Evolutionary conservation across 2,329 filamentous ascomycete species (phyloP).

Genomic region (Ophiostoma ips): DNA sequence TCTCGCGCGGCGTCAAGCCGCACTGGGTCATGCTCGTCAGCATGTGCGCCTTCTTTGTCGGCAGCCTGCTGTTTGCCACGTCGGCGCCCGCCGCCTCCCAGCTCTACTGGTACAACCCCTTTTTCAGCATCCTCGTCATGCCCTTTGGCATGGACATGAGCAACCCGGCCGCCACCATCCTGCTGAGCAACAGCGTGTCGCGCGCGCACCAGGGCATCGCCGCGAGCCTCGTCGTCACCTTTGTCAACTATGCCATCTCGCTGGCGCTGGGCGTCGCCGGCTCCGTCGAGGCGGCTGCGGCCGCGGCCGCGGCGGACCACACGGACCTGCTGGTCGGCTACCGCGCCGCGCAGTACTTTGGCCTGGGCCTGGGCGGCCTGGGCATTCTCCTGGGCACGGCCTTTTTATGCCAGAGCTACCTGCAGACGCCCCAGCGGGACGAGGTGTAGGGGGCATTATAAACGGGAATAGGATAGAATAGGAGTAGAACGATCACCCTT

Average conservation of each 20-base stretch:
- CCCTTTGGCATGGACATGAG: conserved; percentile 54
- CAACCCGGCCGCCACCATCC: conserved; percentile 47
- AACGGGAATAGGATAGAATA: neutral
- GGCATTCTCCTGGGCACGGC: conserved; percentile 21
- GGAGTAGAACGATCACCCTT: too few relatives aligned
- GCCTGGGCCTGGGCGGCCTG: conserved; percentile 25
- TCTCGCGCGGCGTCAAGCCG: conserved; percentile 24
- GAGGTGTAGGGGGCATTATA: neutral
- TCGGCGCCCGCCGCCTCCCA: conserved; percentile 33
- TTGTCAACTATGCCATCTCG: conserved; percentile 56
- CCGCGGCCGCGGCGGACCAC: conserved; percentile 11
- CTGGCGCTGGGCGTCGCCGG: conserved; percentile 52
- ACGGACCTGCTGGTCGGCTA: conserved; percentile 23
- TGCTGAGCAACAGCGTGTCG: conserved; percentile 39
- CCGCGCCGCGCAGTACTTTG: conserved; percentile 27
- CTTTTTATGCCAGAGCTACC: conserved; percentile 17
- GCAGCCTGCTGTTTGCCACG: conserved; percentile 29
- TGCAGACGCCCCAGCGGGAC: neutral
- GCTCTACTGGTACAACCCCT: conserved; percentile 50
- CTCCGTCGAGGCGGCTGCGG: conserved; percentile 38
- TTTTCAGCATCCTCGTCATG: conserved; percentile 43
- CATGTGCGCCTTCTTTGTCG: conserved; percentile 29
- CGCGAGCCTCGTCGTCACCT: conserved; percentile 44
- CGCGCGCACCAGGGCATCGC: conserved; percentile 33
- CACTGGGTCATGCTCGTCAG: conserved; percentile 30